phyloP scores from a whole-genome alignment of 2,329 filamentous ascomycete genomes.

The Aureobasidium musti region DNA sequence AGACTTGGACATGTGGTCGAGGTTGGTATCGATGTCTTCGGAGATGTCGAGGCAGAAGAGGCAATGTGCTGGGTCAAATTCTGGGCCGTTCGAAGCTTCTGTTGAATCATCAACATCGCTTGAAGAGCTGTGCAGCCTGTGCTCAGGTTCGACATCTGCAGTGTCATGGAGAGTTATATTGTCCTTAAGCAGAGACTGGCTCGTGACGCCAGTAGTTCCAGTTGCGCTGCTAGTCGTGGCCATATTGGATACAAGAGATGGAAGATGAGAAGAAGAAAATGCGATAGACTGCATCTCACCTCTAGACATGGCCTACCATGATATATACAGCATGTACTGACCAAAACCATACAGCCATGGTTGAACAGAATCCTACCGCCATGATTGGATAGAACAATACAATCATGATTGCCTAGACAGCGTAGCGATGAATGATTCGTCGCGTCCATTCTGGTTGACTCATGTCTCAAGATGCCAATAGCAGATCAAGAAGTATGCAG shows the following conservation, averaged over 20 bases:
- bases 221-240: neutral
- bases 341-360: neutral
- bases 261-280: neutral
- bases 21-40: slow-evolving; percentile 69
- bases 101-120: neutral
- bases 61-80: slow-evolving; percentile 54
- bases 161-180: neutral
- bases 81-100: neutral
- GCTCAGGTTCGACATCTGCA: neutral
- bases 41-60: slow-evolving; percentile 92
- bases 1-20: slow-evolving; percentile 84
- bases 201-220: neutral
- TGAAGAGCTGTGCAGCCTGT: neutral
- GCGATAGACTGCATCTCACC: neutral
- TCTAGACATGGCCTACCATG: neutral
- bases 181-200: neutral
- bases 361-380: too few species aligned
- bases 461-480: neutral
- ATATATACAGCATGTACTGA: neutral
- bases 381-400: too few species aligned
- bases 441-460: neutral
- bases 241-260: neutral
- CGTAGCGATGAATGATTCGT: neutral
- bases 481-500: neutral
- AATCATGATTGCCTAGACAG: neutral